phyloP scores from a whole-genome alignment of 768 basidiomycete genomes.

The Kwoniella pini region DNA sequence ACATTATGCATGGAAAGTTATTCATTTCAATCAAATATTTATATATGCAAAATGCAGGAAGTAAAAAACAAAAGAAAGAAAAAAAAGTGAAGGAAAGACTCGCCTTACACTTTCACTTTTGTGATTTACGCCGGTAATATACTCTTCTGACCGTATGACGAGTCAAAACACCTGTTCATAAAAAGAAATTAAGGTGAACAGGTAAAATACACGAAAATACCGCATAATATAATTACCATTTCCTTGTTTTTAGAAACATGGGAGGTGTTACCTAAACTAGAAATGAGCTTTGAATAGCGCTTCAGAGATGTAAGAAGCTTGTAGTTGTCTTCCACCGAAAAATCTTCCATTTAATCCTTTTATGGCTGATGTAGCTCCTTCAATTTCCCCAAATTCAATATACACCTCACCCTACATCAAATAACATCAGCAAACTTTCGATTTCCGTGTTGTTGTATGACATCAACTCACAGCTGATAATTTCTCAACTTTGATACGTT shows the following conservation, averaged over 20 bases:
- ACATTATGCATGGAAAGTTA: not conserved
- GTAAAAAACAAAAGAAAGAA: not conserved
- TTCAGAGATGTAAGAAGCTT: conserved; percentile 85
- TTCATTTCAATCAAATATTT: not conserved
- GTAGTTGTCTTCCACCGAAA: conserved; percentile 90
- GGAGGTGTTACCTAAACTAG: conserved; percentile 20
- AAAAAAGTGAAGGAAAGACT: not conserved
- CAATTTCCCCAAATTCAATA: conserved; percentile 80
- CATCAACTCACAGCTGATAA: conserved; percentile 74
- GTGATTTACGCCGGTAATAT: no score
- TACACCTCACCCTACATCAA: conserved; percentile 86
- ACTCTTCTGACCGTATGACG: no score
- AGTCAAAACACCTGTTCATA: not conserved
- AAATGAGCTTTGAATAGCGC: conserved; percentile 63
- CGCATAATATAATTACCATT: not conserved
- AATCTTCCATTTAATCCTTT: conserved; percentile 92
- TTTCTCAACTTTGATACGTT: conserved; percentile 87
- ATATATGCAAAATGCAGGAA: not conserved
- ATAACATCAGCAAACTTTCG: not conserved
- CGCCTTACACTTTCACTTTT: conserved; percentile 5
- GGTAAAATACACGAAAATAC: not conserved
- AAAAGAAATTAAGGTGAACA: not conserved
- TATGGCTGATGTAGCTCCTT: conserved; percentile 77
- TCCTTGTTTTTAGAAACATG: no score
- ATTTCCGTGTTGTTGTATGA: no score